A percentile compares a stretch with the other conserved stretches of the same genome.
These are phyloP conservation scores for Heliosperma pusillum DNA, from an alignment of 148 eudicot genomes.

Conservation along the genomic window DNA sequence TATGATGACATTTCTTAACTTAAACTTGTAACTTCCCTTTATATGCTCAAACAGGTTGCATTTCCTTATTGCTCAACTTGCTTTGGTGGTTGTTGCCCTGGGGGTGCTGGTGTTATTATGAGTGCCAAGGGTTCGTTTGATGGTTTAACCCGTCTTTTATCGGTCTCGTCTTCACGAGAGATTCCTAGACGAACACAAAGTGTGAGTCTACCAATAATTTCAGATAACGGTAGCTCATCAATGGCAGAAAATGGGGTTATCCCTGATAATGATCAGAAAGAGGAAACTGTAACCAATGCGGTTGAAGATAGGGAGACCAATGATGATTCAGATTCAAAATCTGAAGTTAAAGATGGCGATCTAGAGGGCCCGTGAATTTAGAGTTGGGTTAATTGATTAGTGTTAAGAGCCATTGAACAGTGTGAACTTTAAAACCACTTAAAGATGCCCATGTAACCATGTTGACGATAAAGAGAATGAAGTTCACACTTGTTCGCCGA, in stretches of 20 bases:
- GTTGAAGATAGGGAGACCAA: slow-evolving; percentile 27
- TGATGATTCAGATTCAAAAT: slow-evolving; percentile 15
- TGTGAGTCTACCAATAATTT: slow-evolving; percentile 27
- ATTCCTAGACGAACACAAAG: slow-evolving; percentile 47
- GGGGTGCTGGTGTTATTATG: slow-evolving; percentile 59
- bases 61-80: slow-evolving; percentile 82
- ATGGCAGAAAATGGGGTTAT: slow-evolving; percentile 51
- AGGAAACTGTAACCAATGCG: slow-evolving; percentile 14
- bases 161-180: slow-evolving; percentile 59
- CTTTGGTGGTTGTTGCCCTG: slow-evolving; percentile 93
- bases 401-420: neutral
- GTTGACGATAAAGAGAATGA: neutral
- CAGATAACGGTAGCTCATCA: slow-evolving; percentile 48
- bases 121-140: slow-evolving; percentile 73
- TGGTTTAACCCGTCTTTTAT: slow-evolving; percentile 61
- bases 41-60: slow-evolving; percentile 52
- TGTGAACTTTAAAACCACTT: neutral
- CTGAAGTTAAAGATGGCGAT: slow-evolving; percentile 19
- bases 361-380: neutral
- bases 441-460: neutral
- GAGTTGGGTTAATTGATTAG: neutral
- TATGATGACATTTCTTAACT: neutral
- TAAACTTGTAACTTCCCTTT: neutral
- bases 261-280: slow-evolving; percentile 33
- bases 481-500: neutral